These are phyloP conservation scores for Rosa hybrid DNA, from an alignment of 331 rosid genomes.

Conservation along the genomic window DNA sequence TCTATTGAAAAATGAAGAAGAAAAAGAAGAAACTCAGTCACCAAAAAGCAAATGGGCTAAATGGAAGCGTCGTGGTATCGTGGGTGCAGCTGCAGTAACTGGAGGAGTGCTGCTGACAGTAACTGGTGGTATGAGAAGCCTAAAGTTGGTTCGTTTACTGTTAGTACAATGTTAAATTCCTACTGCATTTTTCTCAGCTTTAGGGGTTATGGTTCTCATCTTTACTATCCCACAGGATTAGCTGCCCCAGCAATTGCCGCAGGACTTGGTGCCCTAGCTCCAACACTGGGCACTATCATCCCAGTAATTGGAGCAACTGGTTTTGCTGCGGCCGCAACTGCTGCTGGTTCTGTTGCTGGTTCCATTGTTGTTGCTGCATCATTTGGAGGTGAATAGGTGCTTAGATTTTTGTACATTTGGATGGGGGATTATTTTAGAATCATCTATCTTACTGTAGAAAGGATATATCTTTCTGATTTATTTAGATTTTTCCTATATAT, in stretches of 20 bases:
- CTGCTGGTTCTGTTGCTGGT: constrained; percentile 93
- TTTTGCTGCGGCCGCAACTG: constrained; percentile 92
- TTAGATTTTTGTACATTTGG: constrained; percentile 3
- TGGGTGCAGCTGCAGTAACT: constrained; percentile 95
- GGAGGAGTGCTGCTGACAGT: constrained; percentile 90
- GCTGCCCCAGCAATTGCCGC: constrained; percentile 99
- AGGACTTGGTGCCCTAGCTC: constrained; percentile 88
- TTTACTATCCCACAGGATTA: constrained; percentile 62
- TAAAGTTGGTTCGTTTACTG: constrained; percentile 1
- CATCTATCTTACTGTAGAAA: constrained; percentile 1
- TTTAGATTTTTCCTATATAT: neutral
- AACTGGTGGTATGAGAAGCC: constrained; percentile 78
- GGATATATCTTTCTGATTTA: constrained; percentile 7
- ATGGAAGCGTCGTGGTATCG: constrained; percentile 92
- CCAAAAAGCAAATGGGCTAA: constrained; percentile 70
- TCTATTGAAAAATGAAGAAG: constrained; percentile 55
- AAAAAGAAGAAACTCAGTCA: constrained; percentile 48
- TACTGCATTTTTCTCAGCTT: constrained; percentile 12
- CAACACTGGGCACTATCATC: constrained; percentile 85
- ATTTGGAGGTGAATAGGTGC: constrained; percentile 70
- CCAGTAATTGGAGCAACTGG: constrained; percentile 93
- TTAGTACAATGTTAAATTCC: constrained; percentile 13
- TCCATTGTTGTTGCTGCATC: constrained; percentile 99
- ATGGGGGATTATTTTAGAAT: constrained; percentile 18
- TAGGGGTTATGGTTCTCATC: constrained; percentile 21